These are phyloP conservation scores for Waltiozyma solani DNA, from an alignment of 1,139 yeast species.

Conservation along the genomic window DNA sequence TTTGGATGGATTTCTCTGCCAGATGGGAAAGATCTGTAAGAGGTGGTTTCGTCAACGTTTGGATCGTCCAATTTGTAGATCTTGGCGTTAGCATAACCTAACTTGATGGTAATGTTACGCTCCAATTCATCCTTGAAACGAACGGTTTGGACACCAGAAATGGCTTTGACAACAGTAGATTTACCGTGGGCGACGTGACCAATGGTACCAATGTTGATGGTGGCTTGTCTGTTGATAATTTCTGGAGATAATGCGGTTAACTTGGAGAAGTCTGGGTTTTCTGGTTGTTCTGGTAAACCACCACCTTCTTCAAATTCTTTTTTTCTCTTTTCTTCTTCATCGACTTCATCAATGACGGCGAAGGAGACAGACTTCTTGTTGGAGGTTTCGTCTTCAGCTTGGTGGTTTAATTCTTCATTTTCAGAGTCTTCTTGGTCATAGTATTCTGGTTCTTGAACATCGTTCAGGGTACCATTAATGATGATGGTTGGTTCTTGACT, in stretches of 20 bases:
- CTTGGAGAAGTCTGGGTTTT: conserved; percentile 66
- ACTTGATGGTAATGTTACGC: conserved; percentile 96
- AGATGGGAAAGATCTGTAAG: conserved; percentile 89
- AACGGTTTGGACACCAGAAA: conserved; percentile 97
- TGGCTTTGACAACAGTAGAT: conserved; percentile 96
- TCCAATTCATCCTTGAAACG: conserved; percentile 98
- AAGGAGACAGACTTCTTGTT: conserved; percentile 77
- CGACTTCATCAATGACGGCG: conserved; percentile 58
- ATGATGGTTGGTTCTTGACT: conserved; percentile 80
- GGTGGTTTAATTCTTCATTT: conserved; percentile 16
- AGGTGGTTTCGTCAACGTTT: conserved; percentile 87
- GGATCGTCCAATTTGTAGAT: conserved; percentile 88
- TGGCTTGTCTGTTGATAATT: conserved; percentile 97
- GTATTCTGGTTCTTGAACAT: conserved; percentile 35
- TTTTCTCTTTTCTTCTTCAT: conserved; percentile 63
- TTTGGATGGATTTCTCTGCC: conserved; percentile 92
- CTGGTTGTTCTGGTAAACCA: conserved; percentile 95
- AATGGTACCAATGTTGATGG: conserved; percentile 97
- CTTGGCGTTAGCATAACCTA: conserved; percentile 98
- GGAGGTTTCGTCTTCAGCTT: conserved; percentile 26
- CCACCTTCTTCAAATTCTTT: conserved; percentile 97
- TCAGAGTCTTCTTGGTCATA: conserved; percentile 26
- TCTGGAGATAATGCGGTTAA: conserved; percentile 88
- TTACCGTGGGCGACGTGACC: conserved; percentile 99
- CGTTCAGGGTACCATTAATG: conserved; percentile 60